Evolutionary conservation across 352 stramenopile genomes (phyloP), one percentile per base, ranked within the genome.

Genomic region (Albugo laibachii): DNA sequence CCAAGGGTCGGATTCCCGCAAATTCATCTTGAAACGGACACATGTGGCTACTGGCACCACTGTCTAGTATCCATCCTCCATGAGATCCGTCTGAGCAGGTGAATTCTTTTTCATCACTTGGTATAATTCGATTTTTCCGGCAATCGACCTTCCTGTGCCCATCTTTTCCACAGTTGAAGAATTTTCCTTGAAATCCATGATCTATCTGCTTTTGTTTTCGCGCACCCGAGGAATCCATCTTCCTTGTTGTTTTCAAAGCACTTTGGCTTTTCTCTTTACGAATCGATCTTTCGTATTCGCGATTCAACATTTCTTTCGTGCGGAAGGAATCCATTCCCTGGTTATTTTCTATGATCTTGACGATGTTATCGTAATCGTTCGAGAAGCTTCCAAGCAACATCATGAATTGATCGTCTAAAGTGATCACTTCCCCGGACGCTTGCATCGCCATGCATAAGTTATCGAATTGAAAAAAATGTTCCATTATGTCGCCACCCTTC

Each of bases 1-100:
- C 3, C 24, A 31, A 31, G 24, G 24, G 8, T 10, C 8, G 24
- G 42, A 45, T 52, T 50, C 11, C n/a, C 15, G 20, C 13, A 39
- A 61, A 61, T 18, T 54, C 45, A 37, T 14, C 43, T 5, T 13
- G 6, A 16, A 52, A 40, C 14, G 39, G 37, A 2, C 47, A 53
- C 54, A 61, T 61, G 38, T 61, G 41, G 14, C 40, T 48, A n/a
- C n/a, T 61, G 12, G 49, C 49, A 5, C 57, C 57, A 40, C 49
- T 58, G 41, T 61, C 41, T 0, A 64, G 24, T 6, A 55, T 38
- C 40, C 46, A 57, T 18, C 36, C 36, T 14, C 36, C 16, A 41
- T 14, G 16, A 16, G 14, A 14, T 14, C 16, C 36, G 36, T 41
- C 36, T 16, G 36, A 14, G 14, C 14, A 14, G 14, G 36, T 41